Base-by-base conservation (phyloP, 2,329 filamentous ascomycete species). In the Sclerotinia spermophila region DNA sequence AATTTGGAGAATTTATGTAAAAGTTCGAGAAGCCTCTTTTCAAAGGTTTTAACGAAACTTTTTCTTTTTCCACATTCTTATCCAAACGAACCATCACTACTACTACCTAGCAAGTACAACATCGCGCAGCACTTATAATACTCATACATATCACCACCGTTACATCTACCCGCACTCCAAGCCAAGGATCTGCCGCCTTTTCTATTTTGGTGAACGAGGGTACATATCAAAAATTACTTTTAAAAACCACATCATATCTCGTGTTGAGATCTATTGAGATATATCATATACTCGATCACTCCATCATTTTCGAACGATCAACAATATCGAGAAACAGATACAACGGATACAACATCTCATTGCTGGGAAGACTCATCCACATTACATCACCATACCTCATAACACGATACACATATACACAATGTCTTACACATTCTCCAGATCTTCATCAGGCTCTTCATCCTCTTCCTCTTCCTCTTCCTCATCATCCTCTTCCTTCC, bases 361-460 rank as follows among this genome's bases (percentile, higher is more conserved):
- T 19, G 38, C 51, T 44, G 30, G 35, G n/a, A 58, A 40, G 13
- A 42, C 21, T 19, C 10, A 15, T 13, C n/a, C 53, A 30, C 69
- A 44, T 38, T 30, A 72, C 61, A 21, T 40, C 3, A 65, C n/a
- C 33, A 15, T n/a, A 48, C 24, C 61, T 27, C 61, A 60, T 13
- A 33, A 51, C 30, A 51, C 60, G 21, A 24, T 21, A 53, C 33
- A 51, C 15, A 65, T 17, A 40, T 30, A 65, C 35, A 65, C 13
- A 40, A 65, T 65, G 62, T 53, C 62, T 27, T 65, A 5, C n/a
- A 27, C 45, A 42, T 53, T 53, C 45, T 65, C 62, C n/a, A 53
- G 62, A 40, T 72, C 70, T 17, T 76, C 75, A 17, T 77, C 75
- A 21, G 69, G 71, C 45, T 72, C 74, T 11, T 73, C 72, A 2